A percentile compares a stretch with the other conserved stretches of the same genome.
Conservation (phyloP, 768 basidiomycete genomes). For the Lactarius quietus region DNA sequence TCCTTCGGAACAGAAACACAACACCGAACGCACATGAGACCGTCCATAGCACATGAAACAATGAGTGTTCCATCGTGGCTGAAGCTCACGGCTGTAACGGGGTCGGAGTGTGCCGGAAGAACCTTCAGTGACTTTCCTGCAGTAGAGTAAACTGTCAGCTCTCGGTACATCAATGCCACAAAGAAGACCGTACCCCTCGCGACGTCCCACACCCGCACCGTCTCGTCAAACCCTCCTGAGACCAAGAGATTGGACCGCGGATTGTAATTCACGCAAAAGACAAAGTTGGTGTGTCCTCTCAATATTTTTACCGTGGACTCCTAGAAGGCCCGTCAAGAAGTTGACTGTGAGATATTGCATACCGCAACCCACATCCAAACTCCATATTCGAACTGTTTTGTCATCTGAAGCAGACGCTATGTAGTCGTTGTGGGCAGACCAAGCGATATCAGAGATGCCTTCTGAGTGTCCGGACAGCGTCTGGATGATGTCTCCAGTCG, state of each 20-base stretch:
- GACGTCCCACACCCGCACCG: slow-evolving; percentile 95
- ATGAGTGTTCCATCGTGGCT: slow-evolving; percentile 94
- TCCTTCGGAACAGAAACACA: neutral
- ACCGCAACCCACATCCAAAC: slow-evolving; percentile 53
- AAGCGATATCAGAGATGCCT: slow-evolving; percentile 89
- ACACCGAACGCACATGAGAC: slow-evolving; percentile 69
- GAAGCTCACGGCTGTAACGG: slow-evolving; percentile 91
- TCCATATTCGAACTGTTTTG: slow-evolving; percentile 84
- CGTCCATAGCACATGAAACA: slow-evolving; percentile 94
- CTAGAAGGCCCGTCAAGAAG: slow-evolving; percentile 34
- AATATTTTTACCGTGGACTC: slow-evolving; percentile 61
- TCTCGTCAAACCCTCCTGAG: slow-evolving; percentile 94
- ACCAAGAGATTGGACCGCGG: slow-evolving; percentile 87
- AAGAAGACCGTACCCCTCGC: slow-evolving; percentile 57
- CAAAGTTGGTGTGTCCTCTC: slow-evolving; percentile 87
- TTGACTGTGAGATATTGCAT: neutral
- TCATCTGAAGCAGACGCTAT: slow-evolving; percentile 95
- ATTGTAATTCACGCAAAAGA: slow-evolving; percentile 91
- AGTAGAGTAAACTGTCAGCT: neutral
- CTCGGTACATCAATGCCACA: neutral
- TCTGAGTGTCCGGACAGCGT: slow-evolving; percentile 72
- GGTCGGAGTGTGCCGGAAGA: slow-evolving; percentile 95
- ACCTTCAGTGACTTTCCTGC: slow-evolving; percentile 81
- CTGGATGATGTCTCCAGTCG: slow-evolving; percentile 65
- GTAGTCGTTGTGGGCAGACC: slow-evolving; percentile 78